Evolutionary conservation across 2,329 filamentous ascomycete genomes (phyloP).

Genomic region (Colletotrichum theobromicola): DNA sequence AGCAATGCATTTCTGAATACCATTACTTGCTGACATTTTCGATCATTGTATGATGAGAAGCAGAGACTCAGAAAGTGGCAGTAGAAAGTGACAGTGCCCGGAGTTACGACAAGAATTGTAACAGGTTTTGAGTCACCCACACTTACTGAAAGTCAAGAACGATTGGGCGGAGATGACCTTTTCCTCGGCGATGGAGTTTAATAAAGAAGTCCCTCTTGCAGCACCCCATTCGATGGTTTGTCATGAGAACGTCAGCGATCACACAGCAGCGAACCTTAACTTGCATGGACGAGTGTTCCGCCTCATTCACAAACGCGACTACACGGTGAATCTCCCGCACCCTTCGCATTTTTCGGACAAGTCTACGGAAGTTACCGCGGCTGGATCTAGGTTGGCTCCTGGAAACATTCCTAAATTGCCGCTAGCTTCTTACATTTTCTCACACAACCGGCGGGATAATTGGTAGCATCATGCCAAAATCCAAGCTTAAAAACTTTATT

Average conservation of each 20-base stretch:
- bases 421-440: background rate
- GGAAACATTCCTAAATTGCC: background rate
- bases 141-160: too few species aligned
- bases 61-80: background rate
- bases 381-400: background rate
- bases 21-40: background rate
- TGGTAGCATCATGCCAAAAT: background rate
- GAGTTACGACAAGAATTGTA: background rate
- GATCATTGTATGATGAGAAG: background rate
- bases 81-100: background rate
- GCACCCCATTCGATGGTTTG: background rate
- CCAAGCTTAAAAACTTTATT: conserved; percentile 1
- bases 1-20: background rate
- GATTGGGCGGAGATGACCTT: too few species aligned
- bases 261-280: background rate
- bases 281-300: background rate
- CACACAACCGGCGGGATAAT: background rate
- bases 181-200: background rate
- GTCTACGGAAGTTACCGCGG: background rate
- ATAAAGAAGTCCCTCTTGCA: background rate
- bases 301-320: background rate
- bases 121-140: too few species aligned
- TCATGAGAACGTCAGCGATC: background rate
- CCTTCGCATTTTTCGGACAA: background rate
- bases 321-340: background rate